Percentiles rank a stretch among this genome's conserved stretches.
phyloP scores from a whole-genome alignment of 73 alveolate species.

The Tetrahymena thermophila region DNA sequence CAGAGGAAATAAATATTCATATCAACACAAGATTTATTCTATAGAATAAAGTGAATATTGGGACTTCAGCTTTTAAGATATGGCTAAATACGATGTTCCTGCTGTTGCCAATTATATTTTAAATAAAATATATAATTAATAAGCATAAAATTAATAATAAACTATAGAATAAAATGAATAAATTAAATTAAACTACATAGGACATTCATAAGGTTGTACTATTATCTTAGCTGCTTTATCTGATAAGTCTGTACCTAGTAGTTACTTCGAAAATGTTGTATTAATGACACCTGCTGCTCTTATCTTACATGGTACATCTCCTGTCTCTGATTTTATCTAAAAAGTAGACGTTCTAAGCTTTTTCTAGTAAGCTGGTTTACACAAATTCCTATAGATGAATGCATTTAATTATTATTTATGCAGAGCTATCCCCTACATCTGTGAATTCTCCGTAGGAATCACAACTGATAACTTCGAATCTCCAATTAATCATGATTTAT shows the following conservation, averaged over 20 bases:
- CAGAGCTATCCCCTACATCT: constrained; percentile 23
- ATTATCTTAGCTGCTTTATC: constrained; percentile 60
- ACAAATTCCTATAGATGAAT: constrained; percentile 20
- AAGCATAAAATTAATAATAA: neutral
- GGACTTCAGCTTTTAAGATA: constrained; percentile 65
- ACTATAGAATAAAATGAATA: constrained; percentile 3
- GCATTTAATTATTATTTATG: constrained; percentile 16
- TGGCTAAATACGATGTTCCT: constrained; percentile 68
- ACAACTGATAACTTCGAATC: constrained; percentile 34
- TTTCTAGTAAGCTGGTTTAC: constrained; percentile 33
- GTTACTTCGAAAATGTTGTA: constrained; percentile 37
- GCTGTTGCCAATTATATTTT: constrained; percentile 53
- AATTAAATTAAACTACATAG: constrained; percentile 60
- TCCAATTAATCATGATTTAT: constrained; percentile 37
- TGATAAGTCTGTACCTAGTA: constrained; percentile 25
- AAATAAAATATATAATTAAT: neutral
- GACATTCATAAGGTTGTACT: constrained; percentile 72
- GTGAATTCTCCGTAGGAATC: neutral
- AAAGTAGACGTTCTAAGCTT: constrained; percentile 11
- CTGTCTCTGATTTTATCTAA: constrained; percentile 30
- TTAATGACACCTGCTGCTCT: constrained; percentile 56
- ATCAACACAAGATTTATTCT: constrained; percentile 39
- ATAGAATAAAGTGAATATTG: constrained; percentile 47
- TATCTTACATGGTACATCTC: constrained; percentile 14
- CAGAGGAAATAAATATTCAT: constrained; percentile 79